Conservation (phyloP, 306 rosid species). For the Gastrolobium bilobum region DNA sequence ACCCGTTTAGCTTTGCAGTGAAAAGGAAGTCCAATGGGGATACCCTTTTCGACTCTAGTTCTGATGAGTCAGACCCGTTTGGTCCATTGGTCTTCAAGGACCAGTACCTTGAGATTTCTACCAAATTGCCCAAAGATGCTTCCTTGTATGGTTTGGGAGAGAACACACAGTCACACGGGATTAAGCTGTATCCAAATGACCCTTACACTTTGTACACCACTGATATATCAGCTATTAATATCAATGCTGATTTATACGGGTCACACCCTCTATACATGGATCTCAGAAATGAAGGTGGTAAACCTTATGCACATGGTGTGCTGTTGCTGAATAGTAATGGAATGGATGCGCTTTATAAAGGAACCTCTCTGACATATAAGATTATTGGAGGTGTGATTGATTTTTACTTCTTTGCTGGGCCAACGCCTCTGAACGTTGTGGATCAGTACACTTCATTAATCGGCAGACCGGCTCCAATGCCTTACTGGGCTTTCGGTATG, state of each 20-base stretch:
- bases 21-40: constrained; percentile 83
- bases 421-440: constrained; percentile 79
- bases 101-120: constrained; percentile 88
- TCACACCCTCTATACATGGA: constrained; percentile 93
- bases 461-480: constrained; percentile 97
- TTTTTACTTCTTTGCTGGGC: constrained; percentile 90
- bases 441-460: constrained; percentile 84
- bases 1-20: constrained; percentile 80
- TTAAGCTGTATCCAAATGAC: constrained; percentile 76
- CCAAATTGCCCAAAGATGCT: constrained; percentile 72
- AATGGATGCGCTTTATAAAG: constrained; percentile 89
- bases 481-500: constrained; percentile 93
- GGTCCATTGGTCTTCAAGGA: constrained; percentile 77
- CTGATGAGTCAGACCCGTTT: constrained; percentile 60
- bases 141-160: constrained; percentile 89
- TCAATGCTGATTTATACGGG: constrained; percentile 86
- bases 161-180: constrained; percentile 87
- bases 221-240: constrained; percentile 76
- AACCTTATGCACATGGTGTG: constrained; percentile 77
- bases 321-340: constrained; percentile 92
- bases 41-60: constrained; percentile 71
- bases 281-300: constrained; percentile 72
- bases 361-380: constrained; percentile 78
- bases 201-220: constrained; percentile 83
- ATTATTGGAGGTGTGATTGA: constrained; percentile 89